Conservation (phyloP, 345 rosid genomes). For the Reutealis trisperma region DNA sequence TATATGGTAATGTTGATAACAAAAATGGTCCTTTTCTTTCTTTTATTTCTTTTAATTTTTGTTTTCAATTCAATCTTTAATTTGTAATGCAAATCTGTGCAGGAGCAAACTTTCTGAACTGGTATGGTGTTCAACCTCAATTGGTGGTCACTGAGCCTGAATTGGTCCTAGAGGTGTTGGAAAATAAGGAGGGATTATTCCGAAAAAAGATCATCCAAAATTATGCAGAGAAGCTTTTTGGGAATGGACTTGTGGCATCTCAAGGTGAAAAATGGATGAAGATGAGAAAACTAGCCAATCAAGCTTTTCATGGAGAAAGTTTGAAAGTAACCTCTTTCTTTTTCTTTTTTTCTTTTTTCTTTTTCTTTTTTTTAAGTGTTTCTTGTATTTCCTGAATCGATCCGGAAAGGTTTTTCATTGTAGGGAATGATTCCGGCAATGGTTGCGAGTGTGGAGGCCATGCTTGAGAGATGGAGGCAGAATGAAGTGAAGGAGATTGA, state of each 20-base stretch:
- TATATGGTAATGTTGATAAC: slow-evolving; percentile 29
- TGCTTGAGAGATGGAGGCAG: slow-evolving; percentile 19
- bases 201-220: neutral
- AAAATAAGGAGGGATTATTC: slow-evolving; percentile 17
- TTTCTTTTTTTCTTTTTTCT: neutral
- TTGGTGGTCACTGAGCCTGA: slow-evolving; percentile 16
- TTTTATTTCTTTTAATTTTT: neutral
- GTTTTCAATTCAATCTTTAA: neutral
- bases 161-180: slow-evolving; percentile 16
- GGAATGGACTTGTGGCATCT: slow-evolving; percentile 15
- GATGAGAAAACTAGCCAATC: slow-evolving; percentile 22
- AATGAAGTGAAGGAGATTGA: slow-evolving; percentile 11
- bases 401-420: neutral
- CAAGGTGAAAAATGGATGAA: slow-evolving; percentile 29
- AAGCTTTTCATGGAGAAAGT: slow-evolving; percentile 25
- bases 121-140: slow-evolving; percentile 20
- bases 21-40: no score
- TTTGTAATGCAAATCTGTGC: neutral
- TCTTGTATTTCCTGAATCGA: neutral
- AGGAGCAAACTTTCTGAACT: slow-evolving; percentile 12
- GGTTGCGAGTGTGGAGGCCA: slow-evolving; percentile 16
- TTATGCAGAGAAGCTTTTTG: neutral
- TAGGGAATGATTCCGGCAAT: slow-evolving; percentile 20
- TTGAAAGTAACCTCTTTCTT: slow-evolving; percentile 13
- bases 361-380: no score